Evolutionary conservation across 192 early-diverging fungal species (phyloP), one percentile per base, ranked within the genome.

Genomic region (Dissophora globulifera): DNA sequence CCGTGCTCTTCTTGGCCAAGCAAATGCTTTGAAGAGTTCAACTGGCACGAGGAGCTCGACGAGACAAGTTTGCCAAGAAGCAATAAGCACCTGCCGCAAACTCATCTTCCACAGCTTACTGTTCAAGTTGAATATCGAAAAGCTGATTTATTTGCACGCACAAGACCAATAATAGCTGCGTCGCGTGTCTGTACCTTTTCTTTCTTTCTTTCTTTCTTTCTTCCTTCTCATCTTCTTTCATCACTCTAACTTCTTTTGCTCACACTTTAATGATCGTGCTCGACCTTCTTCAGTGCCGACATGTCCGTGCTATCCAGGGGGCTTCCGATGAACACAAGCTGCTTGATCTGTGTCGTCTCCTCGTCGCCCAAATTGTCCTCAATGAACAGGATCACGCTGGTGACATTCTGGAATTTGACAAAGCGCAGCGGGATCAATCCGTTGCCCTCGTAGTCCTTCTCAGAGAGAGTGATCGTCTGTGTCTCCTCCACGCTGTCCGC

Each of bases 331-430:
- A 96, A 88, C 25, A 84, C 82, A 48, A 98, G 65, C 79, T 93
- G 90, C 52, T 88, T 85, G 48, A 98, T 86, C 4, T 85, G 84
- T 10, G 95, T 95, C 17, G 89, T 91, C 16, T 98, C 96, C 43
- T 88, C 90, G 50, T 84, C 93, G 12, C 81, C 90, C 72, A 93
- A 72, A 65, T 98, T 98, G 63, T 96, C 89, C n/a, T 84, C 84
- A n/a, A 96, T 81, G 70, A 94, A 97, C 25, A 96, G 54, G 47
- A 92, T 88, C 51, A 98, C 47, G 59, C 81, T 92, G 52, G 84
- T 89, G 30, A 98, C 90, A 58, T 86, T 91, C 83, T 98, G 96
- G 82, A 95, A 98, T 54, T 94, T 93, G 58, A 98, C 96, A 79
- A 94, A 98, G 48, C 93, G 88, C 69, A 98, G 85, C 9, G 84